Conservation (phyloP, 179 eudicot genomes). For the Beta corolliflora region DNA sequence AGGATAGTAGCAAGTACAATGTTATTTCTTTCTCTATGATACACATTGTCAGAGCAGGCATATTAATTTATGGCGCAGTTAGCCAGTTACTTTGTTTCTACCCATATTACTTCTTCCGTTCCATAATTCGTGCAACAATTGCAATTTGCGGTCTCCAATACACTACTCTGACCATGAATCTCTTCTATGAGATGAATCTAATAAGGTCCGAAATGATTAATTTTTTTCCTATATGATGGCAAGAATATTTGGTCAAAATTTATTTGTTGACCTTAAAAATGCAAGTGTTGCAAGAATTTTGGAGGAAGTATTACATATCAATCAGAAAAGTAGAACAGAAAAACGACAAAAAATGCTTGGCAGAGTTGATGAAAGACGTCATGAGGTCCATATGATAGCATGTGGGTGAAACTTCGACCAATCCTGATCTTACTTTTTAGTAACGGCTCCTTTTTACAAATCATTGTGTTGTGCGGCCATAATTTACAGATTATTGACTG, state of each 20-base stretch:
- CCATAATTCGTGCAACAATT: no score
- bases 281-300: no score
- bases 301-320: background rate
- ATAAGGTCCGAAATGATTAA: no score
- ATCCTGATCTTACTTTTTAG: background rate
- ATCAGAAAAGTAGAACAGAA: background rate
- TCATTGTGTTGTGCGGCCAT: background rate
- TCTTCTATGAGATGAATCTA: no score
- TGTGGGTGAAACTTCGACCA: background rate
- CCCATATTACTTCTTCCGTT: background rate
- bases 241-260: no score
- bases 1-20: background rate
- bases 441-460: background rate
- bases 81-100: background rate
- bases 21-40: background rate
- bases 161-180: no score
- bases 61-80: background rate
- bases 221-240: no score
- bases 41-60: background rate
- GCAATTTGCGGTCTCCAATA: no score
- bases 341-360: background rate
- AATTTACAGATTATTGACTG: constrained; percentile 71
- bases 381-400: background rate
- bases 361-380: background rate
- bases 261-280: no score